These are phyloP conservation scores for Wickerhamiella australiensis DNA, from an alignment of 805 yeast genomes.

Conservation along the genomic window DNA sequence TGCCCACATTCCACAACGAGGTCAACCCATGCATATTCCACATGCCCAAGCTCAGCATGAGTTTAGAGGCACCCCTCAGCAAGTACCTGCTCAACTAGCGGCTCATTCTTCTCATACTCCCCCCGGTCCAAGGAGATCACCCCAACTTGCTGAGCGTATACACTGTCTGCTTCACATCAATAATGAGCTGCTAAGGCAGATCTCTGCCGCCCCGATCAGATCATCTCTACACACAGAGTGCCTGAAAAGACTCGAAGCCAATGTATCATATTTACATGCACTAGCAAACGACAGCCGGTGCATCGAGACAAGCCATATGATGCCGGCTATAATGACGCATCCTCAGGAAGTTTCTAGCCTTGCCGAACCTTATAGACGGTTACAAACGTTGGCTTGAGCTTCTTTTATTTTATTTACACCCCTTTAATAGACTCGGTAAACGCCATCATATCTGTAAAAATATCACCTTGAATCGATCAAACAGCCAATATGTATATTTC, in stretches of 20 bases:
- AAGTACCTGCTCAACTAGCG: slow-evolving; percentile 7
- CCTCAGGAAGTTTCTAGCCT: slow-evolving; percentile 3
- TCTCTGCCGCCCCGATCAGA: background rate
- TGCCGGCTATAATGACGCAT: background rate
- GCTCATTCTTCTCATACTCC: background rate
- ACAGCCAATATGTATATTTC: no score
- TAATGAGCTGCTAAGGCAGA: slow-evolving; percentile 8
- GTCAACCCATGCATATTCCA: background rate
- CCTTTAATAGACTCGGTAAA: background rate
- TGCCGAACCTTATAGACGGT: slow-evolving; percentile 4
- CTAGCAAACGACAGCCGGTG: slow-evolving; percentile 6
- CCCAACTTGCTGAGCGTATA: slow-evolving; percentile 8
- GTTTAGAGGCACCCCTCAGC: slow-evolving; percentile 9
- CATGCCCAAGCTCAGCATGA: background rate
- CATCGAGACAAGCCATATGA: background rate
- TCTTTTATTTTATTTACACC: background rate
- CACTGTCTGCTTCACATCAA: slow-evolving; percentile 8
- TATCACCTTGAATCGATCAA: no score
- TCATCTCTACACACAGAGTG: slow-evolving; percentile 1
- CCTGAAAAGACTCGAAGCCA: slow-evolving; percentile 8
- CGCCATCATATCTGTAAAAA: no score
- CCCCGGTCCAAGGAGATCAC: background rate
- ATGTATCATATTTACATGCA: slow-evolving; percentile 5
- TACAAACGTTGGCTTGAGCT: background rate
- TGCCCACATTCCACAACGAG: background rate